Base-by-base conservation (phyloP, 208 protist species). In the Trypanosoma caninum region DNA sequence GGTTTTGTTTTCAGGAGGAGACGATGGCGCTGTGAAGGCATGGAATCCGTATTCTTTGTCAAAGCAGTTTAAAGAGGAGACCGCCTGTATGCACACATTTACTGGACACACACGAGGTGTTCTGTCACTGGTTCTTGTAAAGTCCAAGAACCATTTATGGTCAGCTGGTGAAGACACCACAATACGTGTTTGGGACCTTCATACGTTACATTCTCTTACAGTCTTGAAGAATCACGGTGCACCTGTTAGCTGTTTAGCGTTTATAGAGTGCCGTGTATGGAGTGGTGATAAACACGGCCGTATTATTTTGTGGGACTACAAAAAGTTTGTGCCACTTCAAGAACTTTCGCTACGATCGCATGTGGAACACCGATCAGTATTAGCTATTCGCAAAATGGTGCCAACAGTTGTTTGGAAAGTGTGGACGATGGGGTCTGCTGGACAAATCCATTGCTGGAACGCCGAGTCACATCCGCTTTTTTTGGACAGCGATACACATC, bases 371-470 rank as follows among this genome's bases (percentile, higher is more conserved):
- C 69, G 70, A 38, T 80, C 76, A 54, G 58, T 88, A 3, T 59
- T 87, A 10, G 50, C 59, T 14, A 89, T 93, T 58, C 69, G 78
- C 59, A 84, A 81, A 55, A 73, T 86, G 47, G 69, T 82, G 65
- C 73, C 64, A 9, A 76, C 59, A 2, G 72, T 71, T 3, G 66
- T 72, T n/a, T 92, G 83, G 72, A 83, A 84, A 45, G 76, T 91
- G 25, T 94, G 88, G 83, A 87, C 78, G 11, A 65, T 78, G 2
- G 70, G 73, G 9, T 76, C 80, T 30, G 75, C 60, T 42, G 88
- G 88, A 28, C 53, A 83, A 8, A 65, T 92, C 53, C 84, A 92
- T 67, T 91, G 84, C 77, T 94, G 84, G 82, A 90, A 90, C 62
- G 88, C 80, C 13, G 84, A 94, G 54, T 85, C 84, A 27, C 59